These are phyloP conservation scores for Spathaspora passalidarum DNA, from an alignment of 805 yeast species.

Conservation along the genomic window DNA sequence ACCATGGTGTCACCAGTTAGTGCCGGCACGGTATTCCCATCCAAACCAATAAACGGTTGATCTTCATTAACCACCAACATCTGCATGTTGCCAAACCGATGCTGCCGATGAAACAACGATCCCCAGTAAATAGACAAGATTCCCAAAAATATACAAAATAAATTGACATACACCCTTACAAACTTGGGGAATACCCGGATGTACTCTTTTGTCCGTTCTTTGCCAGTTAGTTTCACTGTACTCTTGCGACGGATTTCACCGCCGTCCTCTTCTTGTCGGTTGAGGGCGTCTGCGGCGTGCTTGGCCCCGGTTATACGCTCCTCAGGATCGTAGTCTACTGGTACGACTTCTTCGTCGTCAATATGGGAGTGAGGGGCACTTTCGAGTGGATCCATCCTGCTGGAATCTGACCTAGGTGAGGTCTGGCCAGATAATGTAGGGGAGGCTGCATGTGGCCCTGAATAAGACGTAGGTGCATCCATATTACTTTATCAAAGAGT, in stretches of 20 bases:
- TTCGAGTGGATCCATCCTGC: constrained; percentile 3
- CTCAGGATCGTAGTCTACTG: not conserved
- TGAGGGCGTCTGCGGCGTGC: constrained; percentile 6
- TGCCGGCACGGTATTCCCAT: constrained; percentile 18
- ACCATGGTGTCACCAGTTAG: constrained; percentile 17
- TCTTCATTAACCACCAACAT: constrained; percentile 33
- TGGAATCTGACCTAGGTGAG: not conserved
- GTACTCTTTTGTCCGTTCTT: constrained; percentile 5
- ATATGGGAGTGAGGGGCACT: not conserved
- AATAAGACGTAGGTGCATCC: too few relatives aligned
- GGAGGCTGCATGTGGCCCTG: too few relatives aligned
- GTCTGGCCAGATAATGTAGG: too few relatives aligned
- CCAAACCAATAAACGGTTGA: constrained; percentile 11
- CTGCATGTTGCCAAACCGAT: constrained; percentile 24
- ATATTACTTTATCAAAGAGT: too few relatives aligned
- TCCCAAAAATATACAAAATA: constrained; percentile 23
- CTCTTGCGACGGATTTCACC: not conserved
- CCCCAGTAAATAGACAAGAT: constrained; percentile 39
- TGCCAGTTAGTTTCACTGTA: constrained; percentile 1
- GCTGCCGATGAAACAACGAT: constrained; percentile 23
- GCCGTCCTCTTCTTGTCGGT: not conserved
- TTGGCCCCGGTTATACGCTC: constrained; percentile 8
- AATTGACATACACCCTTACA: constrained; percentile 15
- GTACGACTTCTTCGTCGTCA: not conserved
- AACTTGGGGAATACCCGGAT: constrained; percentile 11